Conservation (phyloP, 2,329 filamentous ascomycete genomes). For the Cryoendolithus antarcticus region DNA sequence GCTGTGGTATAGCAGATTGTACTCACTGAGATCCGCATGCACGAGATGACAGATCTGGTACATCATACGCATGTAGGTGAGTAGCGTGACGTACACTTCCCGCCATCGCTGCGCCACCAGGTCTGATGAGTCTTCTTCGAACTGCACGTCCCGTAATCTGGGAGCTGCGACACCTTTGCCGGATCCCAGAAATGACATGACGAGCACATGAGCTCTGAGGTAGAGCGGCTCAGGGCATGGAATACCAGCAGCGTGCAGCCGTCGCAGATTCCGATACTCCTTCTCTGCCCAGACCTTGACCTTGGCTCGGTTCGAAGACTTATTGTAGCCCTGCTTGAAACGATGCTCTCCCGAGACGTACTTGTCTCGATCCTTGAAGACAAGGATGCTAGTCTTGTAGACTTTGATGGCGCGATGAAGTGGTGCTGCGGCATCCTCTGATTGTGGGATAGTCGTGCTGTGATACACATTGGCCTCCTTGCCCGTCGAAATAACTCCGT, state of each 20-base stretch:
- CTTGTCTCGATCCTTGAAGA: slow-evolving; percentile 94
- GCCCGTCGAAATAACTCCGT: slow-evolving; percentile 89
- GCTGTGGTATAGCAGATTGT: slow-evolving; percentile 88
- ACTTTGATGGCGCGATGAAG: slow-evolving; percentile 88
- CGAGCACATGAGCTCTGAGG: slow-evolving; percentile 84
- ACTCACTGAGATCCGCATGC: slow-evolving; percentile 94
- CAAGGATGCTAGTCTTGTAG: slow-evolving; percentile 95
- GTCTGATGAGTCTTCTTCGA: slow-evolving; percentile 47
- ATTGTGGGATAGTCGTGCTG: slow-evolving; percentile 52
- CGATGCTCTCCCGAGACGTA: slow-evolving; percentile 92
- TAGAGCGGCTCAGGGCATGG: slow-evolving; percentile 81
- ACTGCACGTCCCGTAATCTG: slow-evolving; percentile 71
- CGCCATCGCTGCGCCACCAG: slow-evolving; percentile 58
- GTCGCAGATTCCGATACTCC: slow-evolving; percentile 84
- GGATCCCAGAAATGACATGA: slow-evolving; percentile 89
- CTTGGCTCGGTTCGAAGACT: slow-evolving; percentile 91
- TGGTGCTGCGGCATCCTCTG: slow-evolving; percentile 32
- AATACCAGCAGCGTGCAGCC: slow-evolving; percentile 73
- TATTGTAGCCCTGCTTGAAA: slow-evolving; percentile 83
- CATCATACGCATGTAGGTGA: slow-evolving; percentile 82
- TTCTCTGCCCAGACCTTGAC: slow-evolving; percentile 99
- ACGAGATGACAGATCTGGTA: slow-evolving; percentile 88
- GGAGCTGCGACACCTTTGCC: slow-evolving; percentile 79
- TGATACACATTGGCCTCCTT: slow-evolving; percentile 99
- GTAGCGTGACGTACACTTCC: slow-evolving; percentile 65